Conservation (phyloP, 2,329 filamentous ascomycete species). For the Zymoseptoria crescenta region DNA sequence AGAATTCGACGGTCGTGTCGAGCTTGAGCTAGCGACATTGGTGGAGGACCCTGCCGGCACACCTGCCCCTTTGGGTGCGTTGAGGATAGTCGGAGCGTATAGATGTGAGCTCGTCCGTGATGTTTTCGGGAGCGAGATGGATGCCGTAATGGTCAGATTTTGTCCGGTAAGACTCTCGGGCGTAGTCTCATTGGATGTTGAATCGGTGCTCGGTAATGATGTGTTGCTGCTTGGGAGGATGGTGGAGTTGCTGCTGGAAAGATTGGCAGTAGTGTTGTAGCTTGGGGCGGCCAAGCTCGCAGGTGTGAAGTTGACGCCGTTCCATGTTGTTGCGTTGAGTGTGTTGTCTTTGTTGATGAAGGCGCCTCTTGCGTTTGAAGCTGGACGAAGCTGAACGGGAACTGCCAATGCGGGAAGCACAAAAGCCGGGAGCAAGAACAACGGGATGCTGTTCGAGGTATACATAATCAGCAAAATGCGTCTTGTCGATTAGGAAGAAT, state of each 20-base stretch:
- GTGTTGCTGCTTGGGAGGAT: neutral
- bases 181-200: neutral
- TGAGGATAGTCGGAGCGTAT: neutral
- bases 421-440: neutral
- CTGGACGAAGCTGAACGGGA: constrained; percentile 2
- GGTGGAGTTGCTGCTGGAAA: neutral
- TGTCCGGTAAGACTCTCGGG: neutral
- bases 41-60: neutral
- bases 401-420: neutral
- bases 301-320: neutral
- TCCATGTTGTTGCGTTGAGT: constrained; percentile 15
- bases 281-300: neutral
- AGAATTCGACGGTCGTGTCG: neutral
- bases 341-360: constrained; percentile 15
- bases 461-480: constrained; percentile 8
- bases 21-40: neutral
- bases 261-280: neutral
- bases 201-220: neutral
- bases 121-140: neutral
- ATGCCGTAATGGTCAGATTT: neutral
- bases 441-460: constrained; percentile 1
- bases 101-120: neutral
- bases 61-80: neutral
- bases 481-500: neutral
- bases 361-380: neutral